Evolutionary conservation across 352 stramenopile genomes (phyloP).

Genomic region (Bremia lactucae): DNA sequence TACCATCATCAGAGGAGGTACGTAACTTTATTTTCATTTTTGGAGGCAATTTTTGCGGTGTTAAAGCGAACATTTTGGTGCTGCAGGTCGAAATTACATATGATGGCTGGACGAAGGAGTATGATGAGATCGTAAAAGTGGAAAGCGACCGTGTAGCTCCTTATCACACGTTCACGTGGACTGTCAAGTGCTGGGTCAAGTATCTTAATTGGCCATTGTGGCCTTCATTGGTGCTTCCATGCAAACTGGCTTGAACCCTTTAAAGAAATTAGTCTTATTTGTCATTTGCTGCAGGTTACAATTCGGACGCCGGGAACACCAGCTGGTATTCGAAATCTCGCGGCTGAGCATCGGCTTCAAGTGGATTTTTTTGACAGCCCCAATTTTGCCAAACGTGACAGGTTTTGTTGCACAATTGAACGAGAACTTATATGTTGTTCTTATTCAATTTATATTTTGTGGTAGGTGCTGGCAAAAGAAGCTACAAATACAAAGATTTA

Average conservation of each 20-base stretch:
- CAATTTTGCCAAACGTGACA: slow-evolving; percentile 28
- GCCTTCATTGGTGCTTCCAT: slow-evolving; percentile 38
- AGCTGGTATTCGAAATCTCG: slow-evolving; percentile 28
- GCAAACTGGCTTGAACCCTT: not conserved
- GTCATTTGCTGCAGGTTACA: slow-evolving; percentile 43
- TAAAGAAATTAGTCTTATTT: not conserved
- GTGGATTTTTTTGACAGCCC: slow-evolving; percentile 52
- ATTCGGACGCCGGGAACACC: slow-evolving; percentile 43
- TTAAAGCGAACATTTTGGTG: not conserved
- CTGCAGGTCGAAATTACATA: slow-evolving; percentile 55
- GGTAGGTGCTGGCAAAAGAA: slow-evolving; percentile 44
- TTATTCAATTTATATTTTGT: no score
- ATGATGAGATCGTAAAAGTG: slow-evolving; percentile 47
- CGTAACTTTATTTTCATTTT: not conserved
- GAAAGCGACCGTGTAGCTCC: slow-evolving; percentile 52
- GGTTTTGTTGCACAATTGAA: slow-evolving; percentile 20
- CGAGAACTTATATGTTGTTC: no score
- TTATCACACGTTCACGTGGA: slow-evolving; percentile 70
- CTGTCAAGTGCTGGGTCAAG: slow-evolving; percentile 73
- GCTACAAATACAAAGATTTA: slow-evolving; percentile 27
- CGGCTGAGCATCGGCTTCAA: slow-evolving; percentile 26
- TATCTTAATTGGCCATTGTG: slow-evolving; percentile 73
- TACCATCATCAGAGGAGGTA: slow-evolving; percentile 17
- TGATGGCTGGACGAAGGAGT: slow-evolving; percentile 48
- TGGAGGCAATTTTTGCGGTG: not conserved